Conservation (phyloP, 2,329 filamentous ascomycete genomes). For the Botrytis sinoallii region DNA sequence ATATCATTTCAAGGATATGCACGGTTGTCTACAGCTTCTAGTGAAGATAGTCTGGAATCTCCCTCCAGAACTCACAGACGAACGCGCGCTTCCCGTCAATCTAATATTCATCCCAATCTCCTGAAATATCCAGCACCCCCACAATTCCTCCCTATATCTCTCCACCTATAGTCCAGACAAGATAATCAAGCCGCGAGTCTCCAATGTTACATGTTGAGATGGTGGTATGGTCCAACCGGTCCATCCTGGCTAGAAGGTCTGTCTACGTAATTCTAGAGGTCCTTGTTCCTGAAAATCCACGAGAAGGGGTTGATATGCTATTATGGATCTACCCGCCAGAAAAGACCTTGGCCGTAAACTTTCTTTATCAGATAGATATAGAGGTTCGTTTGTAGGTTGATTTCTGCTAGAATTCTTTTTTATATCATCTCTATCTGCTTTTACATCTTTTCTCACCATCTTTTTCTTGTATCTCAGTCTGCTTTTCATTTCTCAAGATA, state of each 20-base stretch:
- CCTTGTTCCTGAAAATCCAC: background rate
- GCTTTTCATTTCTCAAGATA: slow-evolving; percentile 2
- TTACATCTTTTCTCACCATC: background rate
- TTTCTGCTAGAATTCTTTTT: background rate
- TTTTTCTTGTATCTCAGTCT: background rate
- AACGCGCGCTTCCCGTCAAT: slow-evolving; percentile 8
- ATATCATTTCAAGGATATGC: background rate
- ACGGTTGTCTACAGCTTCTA: background rate
- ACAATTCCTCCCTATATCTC: slow-evolving; percentile 4
- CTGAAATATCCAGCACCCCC: slow-evolving; percentile 1
- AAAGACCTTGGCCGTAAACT: background rate
- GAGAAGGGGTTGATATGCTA: background rate
- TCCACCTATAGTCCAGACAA: slow-evolving; percentile 3
- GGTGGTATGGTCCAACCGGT: background rate
- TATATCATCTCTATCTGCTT: background rate
- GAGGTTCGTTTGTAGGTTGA: slow-evolving; percentile 4
- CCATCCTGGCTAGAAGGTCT: background rate
- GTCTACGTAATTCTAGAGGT: slow-evolving; percentile 15
- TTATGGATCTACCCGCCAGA: slow-evolving; percentile 1
- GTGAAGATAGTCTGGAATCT: background rate
- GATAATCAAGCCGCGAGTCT: slow-evolving; percentile 11
- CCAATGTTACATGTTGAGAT: slow-evolving; percentile 15
- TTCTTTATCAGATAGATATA: background rate
- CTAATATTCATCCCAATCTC: background rate
- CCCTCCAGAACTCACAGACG: background rate